Percentiles rank a stretch among this genome's conserved stretches.
Conservation (phyloP, 768 basidiomycete genomes). For the Chlorophyllum brunneum region DNA sequence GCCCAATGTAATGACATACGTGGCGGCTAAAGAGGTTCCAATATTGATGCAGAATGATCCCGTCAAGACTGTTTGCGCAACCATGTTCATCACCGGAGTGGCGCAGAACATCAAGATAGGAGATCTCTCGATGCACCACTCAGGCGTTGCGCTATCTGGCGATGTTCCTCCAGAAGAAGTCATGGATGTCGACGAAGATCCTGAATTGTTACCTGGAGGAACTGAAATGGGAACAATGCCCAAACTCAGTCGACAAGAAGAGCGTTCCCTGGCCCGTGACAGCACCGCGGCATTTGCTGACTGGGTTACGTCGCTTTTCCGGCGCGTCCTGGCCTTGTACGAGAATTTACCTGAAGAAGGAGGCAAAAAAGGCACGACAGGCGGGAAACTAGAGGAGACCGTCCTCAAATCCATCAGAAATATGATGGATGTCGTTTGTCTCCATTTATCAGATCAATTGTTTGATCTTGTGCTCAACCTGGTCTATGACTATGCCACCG, state of each 20-base stretch:
- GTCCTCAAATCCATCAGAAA: constrained; percentile 77
- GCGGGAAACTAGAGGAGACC: constrained; percentile 77
- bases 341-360: constrained; percentile 96
- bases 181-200: constrained; percentile 48
- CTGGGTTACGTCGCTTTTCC: constrained; percentile 77
- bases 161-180: constrained; percentile 51
- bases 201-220: constrained; percentile 49
- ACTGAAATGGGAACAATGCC: constrained; percentile 38
- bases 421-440: constrained; percentile 77
- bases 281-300: constrained; percentile 80
- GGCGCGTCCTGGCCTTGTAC: constrained; percentile 76
- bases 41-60: constrained; percentile 64
- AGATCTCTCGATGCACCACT: constrained; percentile 62
- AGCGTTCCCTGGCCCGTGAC: constrained; percentile 69
- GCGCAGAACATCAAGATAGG: constrained; percentile 77
- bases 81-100: constrained; percentile 71
- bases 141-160: constrained; percentile 50
- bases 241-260: constrained; percentile 56
- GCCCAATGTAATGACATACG: constrained; percentile 3
- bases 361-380: constrained; percentile 79
- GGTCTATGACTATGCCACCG: constrained; percentile 83
- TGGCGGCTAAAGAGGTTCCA: neutral
- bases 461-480: constrained; percentile 85
- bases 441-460: constrained; percentile 72
- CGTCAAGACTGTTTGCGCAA: constrained; percentile 72